Base-by-base conservation (phyloP, 2,329 filamentous ascomycete species). In the Dothistroma pini region DNA sequence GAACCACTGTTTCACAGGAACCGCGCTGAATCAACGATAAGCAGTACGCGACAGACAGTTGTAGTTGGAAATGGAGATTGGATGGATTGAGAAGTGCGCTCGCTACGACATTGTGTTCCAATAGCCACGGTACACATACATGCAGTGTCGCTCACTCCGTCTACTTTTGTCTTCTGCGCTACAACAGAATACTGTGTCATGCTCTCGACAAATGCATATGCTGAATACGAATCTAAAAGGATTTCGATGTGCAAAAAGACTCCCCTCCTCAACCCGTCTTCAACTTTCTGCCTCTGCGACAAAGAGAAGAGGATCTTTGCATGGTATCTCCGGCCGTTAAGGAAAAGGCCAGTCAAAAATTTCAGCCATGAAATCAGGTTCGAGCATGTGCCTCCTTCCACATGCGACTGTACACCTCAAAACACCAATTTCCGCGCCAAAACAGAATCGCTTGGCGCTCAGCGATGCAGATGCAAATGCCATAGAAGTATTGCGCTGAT, bases 291-390 rank as follows among this genome's bases (percentile, higher is more conserved):
- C 60, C 62, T 63, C 60, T 59, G 56, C 60, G 31, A 54, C 41
- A 54, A 52, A 52, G 2, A 16, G n/a, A 57, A 41, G 52, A 61
- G 59, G 56, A 47, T 59, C 58, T 51, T 44, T 61, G 58, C 63
- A 19, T 67, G 63, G 63, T 67, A 63, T 67, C 63, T 61, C 62
- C 65, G 62, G 66, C 65, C 66, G 61, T 65, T 57, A 65, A 55
- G 48, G 58, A 61, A 50, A 32, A 48, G 57, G 56, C 44, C 54
- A 59, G 62, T 58, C 62, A 60, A 61, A 22, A 34, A 50, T 54
- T 22, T 44, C 62, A 51, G 65, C 66, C 65, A 57, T 61, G 51
- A 56, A 63, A 49, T 64, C 66, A 62, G 63, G 54, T 60, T 59
- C 62, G 58, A 60, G 62, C 64, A 60, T 59, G 57, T 44, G 48